Evolutionary conservation across 129 eudicot genomes (phyloP).

Genomic region (Smallanthus sonchifolius): DNA sequence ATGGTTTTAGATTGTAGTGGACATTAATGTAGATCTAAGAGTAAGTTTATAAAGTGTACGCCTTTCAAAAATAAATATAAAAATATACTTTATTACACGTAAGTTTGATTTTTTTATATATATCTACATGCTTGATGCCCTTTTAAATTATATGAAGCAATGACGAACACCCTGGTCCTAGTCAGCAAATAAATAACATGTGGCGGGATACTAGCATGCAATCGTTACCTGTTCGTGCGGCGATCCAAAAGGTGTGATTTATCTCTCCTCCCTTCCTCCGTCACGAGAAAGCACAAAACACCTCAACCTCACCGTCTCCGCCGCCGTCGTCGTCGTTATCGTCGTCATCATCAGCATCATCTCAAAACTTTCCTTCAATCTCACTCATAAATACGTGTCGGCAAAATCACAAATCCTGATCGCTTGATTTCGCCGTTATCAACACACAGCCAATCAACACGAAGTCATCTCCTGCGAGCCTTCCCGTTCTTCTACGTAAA

Average conservation of each 20-base stretch:
- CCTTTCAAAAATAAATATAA: too few species aligned
- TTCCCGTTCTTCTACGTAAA: slow-evolving; percentile 14
- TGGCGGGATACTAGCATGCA: slow-evolving; percentile 48
- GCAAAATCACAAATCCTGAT: slow-evolving; percentile 12
- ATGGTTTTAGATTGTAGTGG: too few species aligned
- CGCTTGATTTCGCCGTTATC: slow-evolving; percentile 30
- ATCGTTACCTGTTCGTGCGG: slow-evolving; percentile 2
- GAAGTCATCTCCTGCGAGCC: slow-evolving; percentile 26
- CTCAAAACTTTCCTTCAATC: slow-evolving; percentile 15
- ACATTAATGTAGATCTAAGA: too few species aligned
- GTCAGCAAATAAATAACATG: slow-evolving; percentile 31
- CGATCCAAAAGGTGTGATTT: slow-evolving; percentile 12
- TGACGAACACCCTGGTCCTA: slow-evolving; percentile 5
- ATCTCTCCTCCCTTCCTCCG: slow-evolving; percentile 24
- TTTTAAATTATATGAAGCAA: too few species aligned
- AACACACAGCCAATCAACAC: slow-evolving; percentile 12
- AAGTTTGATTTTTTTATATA: too few species aligned
- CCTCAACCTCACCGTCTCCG: slow-evolving; percentile 13
- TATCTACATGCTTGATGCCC: too few species aligned
- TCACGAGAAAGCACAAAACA: slow-evolving; percentile 33
- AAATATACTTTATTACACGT: too few species aligned
- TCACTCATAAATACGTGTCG: slow-evolving; percentile 10
- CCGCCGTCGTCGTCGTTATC: background rate
- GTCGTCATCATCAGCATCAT: slow-evolving; percentile 12
- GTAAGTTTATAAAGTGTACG: too few species aligned